A percentile compares a stretch with the other conserved stretches of the same genome.
These are phyloP conservation scores for Aspergillus heteromorphus DNA, from an alignment of 495 filamentous ascomycete species.

Conservation along the genomic window DNA sequence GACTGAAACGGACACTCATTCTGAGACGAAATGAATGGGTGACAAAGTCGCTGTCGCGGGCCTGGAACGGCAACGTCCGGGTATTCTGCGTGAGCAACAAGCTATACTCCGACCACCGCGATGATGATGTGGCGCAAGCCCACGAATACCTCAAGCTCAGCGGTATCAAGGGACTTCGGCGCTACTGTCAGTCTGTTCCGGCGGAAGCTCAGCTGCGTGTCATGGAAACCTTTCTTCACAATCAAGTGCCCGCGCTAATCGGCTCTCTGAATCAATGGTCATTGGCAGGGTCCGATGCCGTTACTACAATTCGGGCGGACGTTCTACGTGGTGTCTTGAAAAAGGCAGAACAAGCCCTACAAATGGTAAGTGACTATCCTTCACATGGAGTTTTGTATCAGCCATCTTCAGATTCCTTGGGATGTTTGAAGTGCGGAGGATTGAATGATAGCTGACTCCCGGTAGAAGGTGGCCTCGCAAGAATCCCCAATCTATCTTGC, in stretches of 20 bases:
- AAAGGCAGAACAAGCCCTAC: conserved; percentile 7
- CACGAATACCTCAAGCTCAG: conserved; percentile 22
- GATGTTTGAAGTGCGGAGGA: too few species aligned
- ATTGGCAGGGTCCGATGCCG: conserved; percentile 7
- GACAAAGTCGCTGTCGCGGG: not conserved
- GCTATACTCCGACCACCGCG: conserved; percentile 18
- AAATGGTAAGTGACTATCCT: conserved; percentile 8
- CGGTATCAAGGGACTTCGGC: conserved; percentile 24
- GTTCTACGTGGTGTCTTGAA: conserved; percentile 8
- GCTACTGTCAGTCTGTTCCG: conserved; percentile 26
- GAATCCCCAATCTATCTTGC: not conserved
- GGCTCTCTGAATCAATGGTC: conserved; percentile 23
- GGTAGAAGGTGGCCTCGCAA: too few species aligned
- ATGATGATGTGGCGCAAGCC: not conserved
- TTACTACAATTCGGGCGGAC: conserved; percentile 10
- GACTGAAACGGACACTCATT: conserved; percentile 12
- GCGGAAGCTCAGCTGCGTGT: conserved; percentile 22
- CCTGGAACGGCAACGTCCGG: not conserved
- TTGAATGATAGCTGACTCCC: too few species aligned
- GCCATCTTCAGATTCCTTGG: too few species aligned
- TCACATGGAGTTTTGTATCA: conserved; percentile 6
- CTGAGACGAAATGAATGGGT: conserved; percentile 12
- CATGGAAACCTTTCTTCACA: conserved; percentile 15
- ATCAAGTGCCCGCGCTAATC: conserved; percentile 19
- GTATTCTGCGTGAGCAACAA: conserved; percentile 36